Base-by-base conservation (phyloP, 2,329 filamentous ascomycete species). In the Aspergillus novofumigatus region DNA sequence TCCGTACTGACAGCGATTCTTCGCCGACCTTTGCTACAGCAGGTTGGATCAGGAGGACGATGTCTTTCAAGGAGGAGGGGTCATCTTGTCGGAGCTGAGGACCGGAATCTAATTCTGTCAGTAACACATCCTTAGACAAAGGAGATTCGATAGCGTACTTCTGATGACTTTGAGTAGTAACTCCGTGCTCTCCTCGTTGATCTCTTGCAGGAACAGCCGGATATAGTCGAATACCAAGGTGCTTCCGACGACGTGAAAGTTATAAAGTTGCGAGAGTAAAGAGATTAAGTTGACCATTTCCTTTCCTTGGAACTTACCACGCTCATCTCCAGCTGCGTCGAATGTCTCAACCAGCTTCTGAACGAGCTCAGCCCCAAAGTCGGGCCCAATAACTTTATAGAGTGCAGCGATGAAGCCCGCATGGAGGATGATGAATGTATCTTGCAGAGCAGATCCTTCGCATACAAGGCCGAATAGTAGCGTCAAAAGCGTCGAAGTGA, bases 161-260 rank as follows among this genome's bases (percentile, higher is more conserved):
- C 90, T 89, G 54, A 97, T 89, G 45, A 97, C 84, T 54, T 90
- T 88, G 21, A 99, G 80, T 9, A 97, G 80, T 1, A 97, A 80
- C 73, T 97, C 94, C 0, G 93, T 93, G 70, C 95, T 95, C 41
- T 89, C 77, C 71, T 97, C 93, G 0, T 87, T 90, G 2, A 97
- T 83, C 28, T 87, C 83, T 10, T 78, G 75, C 14, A 97, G 78
- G 52, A 96, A 87, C 45, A 90, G 78, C 29, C 90, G 87, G 69
- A 97, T 86, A 68, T 95, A 94, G 72, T 97, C 94, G 68, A 96
- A 97, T 26, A 97, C 81, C 28, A 99, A 81, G 52, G 86, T 88
- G 66, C 88, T 88, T 44, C 89, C 87, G 48, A 97, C 82, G 23
- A 97, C 86, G 66, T 96, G 90, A 69, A 99, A 96, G 51, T 91